A percentile compares a stretch with the other conserved stretches of the same genome.
Evolutionary conservation across 225 moss, liverwort and hornwort species (phyloP).

Genomic region (Marchantia paleacea): DNA sequence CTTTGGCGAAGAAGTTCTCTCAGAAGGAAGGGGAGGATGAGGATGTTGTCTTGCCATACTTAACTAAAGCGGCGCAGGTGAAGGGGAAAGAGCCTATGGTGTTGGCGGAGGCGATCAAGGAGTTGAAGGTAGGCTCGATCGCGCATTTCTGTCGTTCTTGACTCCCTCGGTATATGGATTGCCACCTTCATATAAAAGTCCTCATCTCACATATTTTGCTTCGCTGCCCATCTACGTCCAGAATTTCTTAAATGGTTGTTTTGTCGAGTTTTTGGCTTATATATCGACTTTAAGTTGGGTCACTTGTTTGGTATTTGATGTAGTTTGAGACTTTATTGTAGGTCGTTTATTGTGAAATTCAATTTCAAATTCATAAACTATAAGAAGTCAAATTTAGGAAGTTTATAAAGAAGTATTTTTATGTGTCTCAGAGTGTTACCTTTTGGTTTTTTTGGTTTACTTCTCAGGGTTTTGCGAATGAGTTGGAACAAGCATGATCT

Average conservation of each 20-base stretch:
- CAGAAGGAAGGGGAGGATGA: constrained; percentile 48
- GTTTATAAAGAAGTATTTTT: no score
- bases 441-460: no score
- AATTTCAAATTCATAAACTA: no score
- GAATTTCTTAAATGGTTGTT: background rate
- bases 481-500: background rate
- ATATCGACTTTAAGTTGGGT: no score
- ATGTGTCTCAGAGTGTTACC: no score
- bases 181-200: background rate
- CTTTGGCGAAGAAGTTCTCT: constrained; percentile 16
- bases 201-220: background rate
- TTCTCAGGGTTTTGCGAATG: no score
- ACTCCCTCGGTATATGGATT: constrained; percentile 8
- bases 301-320: no score
- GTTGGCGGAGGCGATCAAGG: constrained; percentile 78
- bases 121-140: constrained; percentile 63
- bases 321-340: no score
- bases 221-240: background rate
- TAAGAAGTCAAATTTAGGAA: no score
- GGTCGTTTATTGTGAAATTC: no score
- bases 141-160: background rate
- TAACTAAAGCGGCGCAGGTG: constrained; percentile 37
- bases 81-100: constrained; percentile 52
- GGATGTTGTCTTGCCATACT: constrained; percentile 51
- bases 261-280: background rate